Evolutionary conservation across 148 eudicot species (phyloP).

Genomic region (Heliosperma pusillum): DNA sequence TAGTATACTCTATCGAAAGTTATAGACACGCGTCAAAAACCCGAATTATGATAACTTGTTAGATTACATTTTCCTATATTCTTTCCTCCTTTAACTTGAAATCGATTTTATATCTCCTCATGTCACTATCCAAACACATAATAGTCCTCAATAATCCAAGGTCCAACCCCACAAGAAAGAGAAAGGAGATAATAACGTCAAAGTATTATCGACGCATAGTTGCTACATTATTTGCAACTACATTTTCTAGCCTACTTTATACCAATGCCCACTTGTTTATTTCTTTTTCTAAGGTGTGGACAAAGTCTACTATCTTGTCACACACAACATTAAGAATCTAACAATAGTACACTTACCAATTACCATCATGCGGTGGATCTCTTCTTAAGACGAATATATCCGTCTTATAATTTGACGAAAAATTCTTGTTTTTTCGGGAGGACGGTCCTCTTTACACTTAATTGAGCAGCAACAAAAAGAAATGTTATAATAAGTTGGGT

Average conservation of each 20-base stretch:
- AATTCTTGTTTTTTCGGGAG: too few relatives aligned
- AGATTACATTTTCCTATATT: too few relatives aligned
- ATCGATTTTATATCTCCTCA: neutral
- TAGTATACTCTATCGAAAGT: too few relatives aligned
- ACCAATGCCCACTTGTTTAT: neutral
- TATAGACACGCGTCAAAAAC: too few relatives aligned
- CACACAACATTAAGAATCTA: constrained; percentile 6
- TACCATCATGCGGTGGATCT: too few relatives aligned
- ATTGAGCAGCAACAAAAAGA: too few relatives aligned
- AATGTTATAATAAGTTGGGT: too few relatives aligned
- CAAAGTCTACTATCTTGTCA: constrained; percentile 15
- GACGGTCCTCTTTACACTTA: too few relatives aligned
- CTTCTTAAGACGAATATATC: too few relatives aligned
- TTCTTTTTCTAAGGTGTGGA: constrained; percentile 13
- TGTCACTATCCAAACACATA: neutral
- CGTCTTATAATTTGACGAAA: too few relatives aligned
- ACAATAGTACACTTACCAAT: neutral
- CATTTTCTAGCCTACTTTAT: neutral
- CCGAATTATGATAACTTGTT: too few relatives aligned
- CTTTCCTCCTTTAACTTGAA: too few relatives aligned
- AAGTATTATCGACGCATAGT: neutral
- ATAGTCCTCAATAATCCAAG: neutral
- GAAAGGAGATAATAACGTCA: neutral
- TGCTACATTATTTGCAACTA: neutral
- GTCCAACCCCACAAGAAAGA: neutral